Base-by-base conservation (phyloP, 345 rosid genomes). In the Salix exigua region DNA sequence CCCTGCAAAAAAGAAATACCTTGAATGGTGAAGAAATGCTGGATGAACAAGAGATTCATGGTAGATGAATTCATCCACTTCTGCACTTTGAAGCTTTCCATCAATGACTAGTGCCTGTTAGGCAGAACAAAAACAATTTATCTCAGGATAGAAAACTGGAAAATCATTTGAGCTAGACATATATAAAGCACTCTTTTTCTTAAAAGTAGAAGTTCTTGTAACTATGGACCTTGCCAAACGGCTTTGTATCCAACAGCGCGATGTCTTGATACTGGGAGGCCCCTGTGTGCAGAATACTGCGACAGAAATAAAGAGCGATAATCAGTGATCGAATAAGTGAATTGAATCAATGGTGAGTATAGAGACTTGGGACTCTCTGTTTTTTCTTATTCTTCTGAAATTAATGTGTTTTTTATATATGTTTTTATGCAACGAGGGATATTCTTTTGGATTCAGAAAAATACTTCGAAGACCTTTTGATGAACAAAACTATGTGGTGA, bases 31-130 rank as follows among this genome's bases (percentile, higher is more conserved):
- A 60, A 90, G 85, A 75, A 90, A 87, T 4, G 91, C 62, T 10
- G 94, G 94, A 75, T 87, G 94, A 78, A 90, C 87, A 38, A 88
- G 86, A 53, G 80, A 90, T 78, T 90, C 94, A 83, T 90, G 94
- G 79, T 88, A 90, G 72, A 90, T 90, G 80, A 90, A 88, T 70
- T 90, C 94, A 80, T 90, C 94, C 33, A 82, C 84, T 78, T 90
- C 94, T 38, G 94, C 94, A 82, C 91, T 90, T 66, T 90, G 94
- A 50, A 88, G 86, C 87, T 90, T 90, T 37, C 94, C 94, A 83
- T 90, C 94, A 75, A 90, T 87, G 19, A 90, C 86, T 38, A 90
- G 44, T 55, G 87, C 90, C 93, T 89, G 80, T 35, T 3, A 23
- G 16, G 19, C 35, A 46, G 18, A 13, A 67, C 28, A 33, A 48